Evolutionary conservation across 2,329 filamentous ascomycete species (phyloP).

Genomic region (Myriosclerotinia scirpicola): DNA sequence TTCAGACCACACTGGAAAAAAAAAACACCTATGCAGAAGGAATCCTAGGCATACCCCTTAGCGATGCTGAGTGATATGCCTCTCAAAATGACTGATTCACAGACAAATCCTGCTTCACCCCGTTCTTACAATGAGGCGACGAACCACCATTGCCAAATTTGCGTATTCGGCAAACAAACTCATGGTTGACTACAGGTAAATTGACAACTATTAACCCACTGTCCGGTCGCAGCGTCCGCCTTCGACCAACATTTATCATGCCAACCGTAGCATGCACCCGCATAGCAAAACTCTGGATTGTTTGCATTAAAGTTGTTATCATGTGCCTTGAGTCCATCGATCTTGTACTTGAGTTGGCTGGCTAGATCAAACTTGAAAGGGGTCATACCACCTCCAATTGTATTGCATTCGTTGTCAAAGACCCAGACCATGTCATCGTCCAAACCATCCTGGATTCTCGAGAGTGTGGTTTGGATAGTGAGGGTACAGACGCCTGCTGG

Average conservation of each 20-base stretch:
- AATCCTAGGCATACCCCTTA: too few species aligned
- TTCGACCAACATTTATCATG: not conserved
- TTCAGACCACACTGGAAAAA: too few species aligned
- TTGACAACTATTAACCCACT: not conserved
- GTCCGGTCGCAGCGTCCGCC: too few species aligned
- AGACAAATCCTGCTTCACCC: too few species aligned
- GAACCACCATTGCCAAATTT: too few species aligned
- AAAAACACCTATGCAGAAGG: too few species aligned
- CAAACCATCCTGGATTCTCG: too few species aligned
- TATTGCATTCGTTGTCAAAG: not conserved
- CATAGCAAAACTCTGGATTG: slow-evolving; percentile 1
- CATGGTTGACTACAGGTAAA: not conserved
- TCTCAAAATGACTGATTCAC: too few species aligned
- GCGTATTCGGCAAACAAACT: not conserved
- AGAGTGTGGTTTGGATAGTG: not conserved
- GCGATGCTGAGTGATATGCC: too few species aligned
- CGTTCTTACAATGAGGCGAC: too few species aligned
- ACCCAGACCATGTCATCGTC: not conserved
- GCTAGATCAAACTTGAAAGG: not conserved
- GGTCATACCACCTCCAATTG: not conserved
- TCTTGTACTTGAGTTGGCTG: slow-evolving; percentile 4
- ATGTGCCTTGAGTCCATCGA: not conserved
- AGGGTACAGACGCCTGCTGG: not conserved
- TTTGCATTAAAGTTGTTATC: not conserved
- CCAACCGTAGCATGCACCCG: not conserved